Conservation (phyloP, 192 early-diverging fungal genomes). For the Coemansia sp. region DNA sequence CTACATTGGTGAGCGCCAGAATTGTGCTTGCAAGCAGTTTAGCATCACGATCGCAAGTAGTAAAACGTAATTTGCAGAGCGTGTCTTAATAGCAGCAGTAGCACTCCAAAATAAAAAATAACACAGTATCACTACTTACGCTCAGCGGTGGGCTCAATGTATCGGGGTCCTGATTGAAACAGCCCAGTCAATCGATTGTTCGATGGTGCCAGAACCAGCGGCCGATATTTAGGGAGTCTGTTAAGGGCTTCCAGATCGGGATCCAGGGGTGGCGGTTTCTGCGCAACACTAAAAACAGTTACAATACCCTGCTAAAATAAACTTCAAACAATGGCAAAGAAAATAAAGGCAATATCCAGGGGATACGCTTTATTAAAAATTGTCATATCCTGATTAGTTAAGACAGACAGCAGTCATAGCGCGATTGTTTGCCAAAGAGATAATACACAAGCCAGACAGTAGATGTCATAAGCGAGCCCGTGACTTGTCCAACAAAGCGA, state of each 20-base stretch:
- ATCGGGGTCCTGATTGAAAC: constrained; percentile 44
- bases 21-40: neutral
- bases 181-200: constrained; percentile 51
- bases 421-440: neutral
- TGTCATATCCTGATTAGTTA: constrained; percentile 8
- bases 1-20: constrained; percentile 11
- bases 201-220: constrained; percentile 48
- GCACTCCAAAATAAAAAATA: neutral
- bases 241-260: constrained; percentile 53
- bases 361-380: neutral
- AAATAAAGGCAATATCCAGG: neutral
- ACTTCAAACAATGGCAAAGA: neutral
- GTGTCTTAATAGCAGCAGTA: neutral
- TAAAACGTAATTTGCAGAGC: neutral
- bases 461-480: neutral
- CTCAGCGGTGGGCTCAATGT: constrained; percentile 57
- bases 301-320: constrained; percentile 50
- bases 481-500: constrained; percentile 1
- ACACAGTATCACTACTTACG: constrained; percentile 34
- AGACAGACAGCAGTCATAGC: neutral
- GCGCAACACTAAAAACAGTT: constrained; percentile 48
- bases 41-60: neutral
- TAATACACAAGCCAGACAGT: neutral
- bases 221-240: constrained; percentile 42
- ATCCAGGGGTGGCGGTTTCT: constrained; percentile 48